Base-by-base conservation (phyloP, 129 eudicot species). In the Flaveria ramosissima region DNA sequence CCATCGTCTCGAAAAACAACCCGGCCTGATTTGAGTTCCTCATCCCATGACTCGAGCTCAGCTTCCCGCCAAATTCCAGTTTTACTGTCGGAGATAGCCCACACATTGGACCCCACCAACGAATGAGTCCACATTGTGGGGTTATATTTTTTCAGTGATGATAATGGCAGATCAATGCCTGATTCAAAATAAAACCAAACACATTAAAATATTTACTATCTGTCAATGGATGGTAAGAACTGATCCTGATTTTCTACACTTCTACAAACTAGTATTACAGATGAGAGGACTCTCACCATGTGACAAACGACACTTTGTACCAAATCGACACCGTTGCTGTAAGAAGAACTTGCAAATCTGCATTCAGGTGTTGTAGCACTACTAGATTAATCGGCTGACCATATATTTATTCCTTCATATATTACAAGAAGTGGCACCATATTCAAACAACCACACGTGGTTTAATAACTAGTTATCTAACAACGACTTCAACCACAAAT, bases 281-380 rank as follows among this genome's bases (percentile, higher is more conserved):
- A 36, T 3, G 24, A 64, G 23, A 73, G 77, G 51, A 17, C 76
- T 87, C 86, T 84, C 84, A 94, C 98, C 98, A 89, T 94, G 98
- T 72, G 98, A 94, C 77, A 78, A 86, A 84, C 97, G 98, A 87
- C 98, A 94, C 78, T 80, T 91, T 84, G 90, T 83, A 87, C 97
- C 98, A 82, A 94, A 94, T 84, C 98, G 96, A 84, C 98, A 94
- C 67, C 98, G 87, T 86, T 94, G 92, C 83, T 94, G 98, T 60
- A 87, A 87, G 83, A 94, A 94, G 88, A 94, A 94, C 90, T 91
- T 91, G 97, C 98, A 94, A 77, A 94, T 91, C 98, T 94, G 98
- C 95, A 86, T 91, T 86, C 73, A 78, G 78, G 89, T 85, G 96
- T 87, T 86, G 79, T 82, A 88, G 47, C 63, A 77, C 87, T 80